phyloP scores from a whole-genome alignment of 2,329 filamentous ascomycete species.

The Trichoderma sp. region DNA sequence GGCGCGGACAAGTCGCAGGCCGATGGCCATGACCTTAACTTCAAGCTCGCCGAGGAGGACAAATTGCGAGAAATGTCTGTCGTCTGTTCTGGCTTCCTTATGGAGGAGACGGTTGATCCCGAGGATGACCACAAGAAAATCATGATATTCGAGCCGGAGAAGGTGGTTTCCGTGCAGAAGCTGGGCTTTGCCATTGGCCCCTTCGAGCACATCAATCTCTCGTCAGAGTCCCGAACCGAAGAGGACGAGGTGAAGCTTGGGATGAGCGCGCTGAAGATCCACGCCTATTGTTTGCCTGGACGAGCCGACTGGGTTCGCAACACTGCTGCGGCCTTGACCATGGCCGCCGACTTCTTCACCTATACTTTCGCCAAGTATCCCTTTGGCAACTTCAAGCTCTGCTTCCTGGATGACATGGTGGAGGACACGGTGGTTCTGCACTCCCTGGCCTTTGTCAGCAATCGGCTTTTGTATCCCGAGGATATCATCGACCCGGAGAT shows the following conservation, averaged over 20 bases:
- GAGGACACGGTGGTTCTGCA: constrained; percentile 76
- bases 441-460: constrained; percentile 86
- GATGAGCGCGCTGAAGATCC: constrained; percentile 82
- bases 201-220: constrained; percentile 88
- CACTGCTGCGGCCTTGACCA: constrained; percentile 81
- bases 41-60: constrained; percentile 70
- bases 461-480: constrained; percentile 78
- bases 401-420: constrained; percentile 88
- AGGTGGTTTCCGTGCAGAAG: constrained; percentile 79
- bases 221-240: constrained; percentile 81
- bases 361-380: constrained; percentile 88
- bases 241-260: constrained; percentile 91
- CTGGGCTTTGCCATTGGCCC: constrained; percentile 93
- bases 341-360: constrained; percentile 88
- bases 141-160: constrained; percentile 77
- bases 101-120: constrained; percentile 78
- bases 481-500: constrained; percentile 84
- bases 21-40: constrained; percentile 47
- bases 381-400: constrained; percentile 88
- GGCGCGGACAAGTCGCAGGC: constrained; percentile 44
- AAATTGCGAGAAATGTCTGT: constrained; percentile 86
- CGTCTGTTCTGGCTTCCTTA: constrained; percentile 85
- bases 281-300: constrained; percentile 88
- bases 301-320: constrained; percentile 81
- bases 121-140: constrained; percentile 81